Conservation (phyloP, 805 yeast genomes). For the Cyberlindnera xylosilytica region DNA sequence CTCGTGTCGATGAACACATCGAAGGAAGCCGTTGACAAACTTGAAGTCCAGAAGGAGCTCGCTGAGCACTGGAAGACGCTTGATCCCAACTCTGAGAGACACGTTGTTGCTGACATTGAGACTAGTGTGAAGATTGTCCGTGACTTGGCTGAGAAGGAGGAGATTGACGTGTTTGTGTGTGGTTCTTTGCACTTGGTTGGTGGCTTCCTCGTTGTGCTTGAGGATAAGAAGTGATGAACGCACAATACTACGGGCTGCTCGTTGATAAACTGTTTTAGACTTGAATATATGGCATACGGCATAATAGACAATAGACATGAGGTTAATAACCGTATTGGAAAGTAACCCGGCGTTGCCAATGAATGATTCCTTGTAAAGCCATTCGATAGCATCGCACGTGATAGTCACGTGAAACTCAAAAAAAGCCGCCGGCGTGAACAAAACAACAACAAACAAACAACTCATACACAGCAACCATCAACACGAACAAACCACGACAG, state of each 20-base stretch:
- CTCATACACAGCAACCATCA: too few species aligned
- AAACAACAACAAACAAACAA: too few species aligned
- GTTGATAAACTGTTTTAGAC: too few species aligned
- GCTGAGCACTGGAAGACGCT: slow-evolving; percentile 65
- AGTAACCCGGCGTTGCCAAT: too few species aligned
- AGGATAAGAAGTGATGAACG: slow-evolving; percentile 30
- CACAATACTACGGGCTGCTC: too few species aligned
- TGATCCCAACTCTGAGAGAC: slow-evolving; percentile 41
- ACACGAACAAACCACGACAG: neutral
- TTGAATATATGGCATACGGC: too few species aligned
- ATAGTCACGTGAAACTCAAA: too few species aligned
- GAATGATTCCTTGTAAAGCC: too few species aligned
- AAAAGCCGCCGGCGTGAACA: too few species aligned
- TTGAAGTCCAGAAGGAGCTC: slow-evolving; percentile 75
- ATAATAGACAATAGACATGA: too few species aligned
- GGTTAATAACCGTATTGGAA: too few species aligned
- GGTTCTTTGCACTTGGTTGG: slow-evolving; percentile 96
- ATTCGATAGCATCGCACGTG: too few species aligned
- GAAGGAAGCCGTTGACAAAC: slow-evolving; percentile 70
- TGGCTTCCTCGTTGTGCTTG: slow-evolving; percentile 84
- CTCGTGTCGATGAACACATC: slow-evolving; percentile 83
- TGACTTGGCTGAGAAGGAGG: slow-evolving; percentile 17
- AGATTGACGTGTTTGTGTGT: slow-evolving; percentile 78
- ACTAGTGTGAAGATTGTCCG: slow-evolving; percentile 57
- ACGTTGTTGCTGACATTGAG: slow-evolving; percentile 74